Base-by-base conservation (phyloP, 176 grass and related monocot species). In the Aegilops bicornis region DNA sequence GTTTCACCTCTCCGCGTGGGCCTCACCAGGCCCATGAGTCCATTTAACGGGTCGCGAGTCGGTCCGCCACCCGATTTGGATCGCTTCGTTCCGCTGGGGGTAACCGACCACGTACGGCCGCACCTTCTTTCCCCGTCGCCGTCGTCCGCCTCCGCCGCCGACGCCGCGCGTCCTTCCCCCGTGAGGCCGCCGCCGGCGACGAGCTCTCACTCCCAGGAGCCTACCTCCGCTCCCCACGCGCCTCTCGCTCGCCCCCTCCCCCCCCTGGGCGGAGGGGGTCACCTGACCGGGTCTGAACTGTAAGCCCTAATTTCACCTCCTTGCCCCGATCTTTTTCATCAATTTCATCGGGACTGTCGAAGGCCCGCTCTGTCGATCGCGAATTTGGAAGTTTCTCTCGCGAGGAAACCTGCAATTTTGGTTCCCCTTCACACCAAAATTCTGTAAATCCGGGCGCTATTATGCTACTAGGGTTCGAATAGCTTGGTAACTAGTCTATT, bases 261-360 rank as follows among this genome's bases (percentile, higher is more conserved):
- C n/a, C n/a, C 10, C 10, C 60, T 4, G 10, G 39, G 22, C 6
- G 23, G 24, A 27, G 24, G 9, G 61, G 24, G 9, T 45, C 64
- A 1, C 10, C 35, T 37, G 7, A 37, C 36, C 64, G 20, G 64
- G 80, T 35, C 47, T 15, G 10, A 35, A 33, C 25, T 56, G 80
- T 82, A 82, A 82, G 66, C 45, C 81, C 66, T 83, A 60, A 39
- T 59, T 40, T 37, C 48, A 70, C 65, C 30, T 37, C 42, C 47
- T 69, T 12, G 0, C 31, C 14, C 48, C 25, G 32, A 25, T 59
- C 27, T 1, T 59, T 6, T 54, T 19, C 35, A 83, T 5, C 14
- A 35, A 82, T 83, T 59, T 25, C 40, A 0, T 6, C 3, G 36
- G 36, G 27, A 50, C 14, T 52, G 20, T 35, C 7, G 2, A 25